These are phyloP conservation scores for Herpetospermum pedunculosum DNA, from an alignment of 306 rosid genomes.

Conservation along the genomic window DNA sequence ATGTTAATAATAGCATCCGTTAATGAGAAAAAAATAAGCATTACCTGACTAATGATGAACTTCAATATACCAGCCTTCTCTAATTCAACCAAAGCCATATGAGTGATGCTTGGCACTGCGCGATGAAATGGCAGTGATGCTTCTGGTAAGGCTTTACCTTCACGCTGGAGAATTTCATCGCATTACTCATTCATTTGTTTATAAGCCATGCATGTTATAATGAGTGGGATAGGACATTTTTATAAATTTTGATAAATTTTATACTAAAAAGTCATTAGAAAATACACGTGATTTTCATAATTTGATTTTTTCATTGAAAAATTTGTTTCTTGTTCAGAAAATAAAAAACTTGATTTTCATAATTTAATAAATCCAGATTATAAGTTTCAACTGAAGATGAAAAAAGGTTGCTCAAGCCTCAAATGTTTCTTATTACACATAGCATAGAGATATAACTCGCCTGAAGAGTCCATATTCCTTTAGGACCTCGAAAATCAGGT, in stretches of 20 bases:
- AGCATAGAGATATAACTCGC: slow-evolving; percentile 18
- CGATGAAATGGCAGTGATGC: slow-evolving; percentile 98
- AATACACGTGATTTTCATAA: background rate
- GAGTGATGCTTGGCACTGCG: slow-evolving; percentile 85
- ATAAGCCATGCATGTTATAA: background rate
- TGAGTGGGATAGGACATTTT: background rate
- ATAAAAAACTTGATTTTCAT: no score
- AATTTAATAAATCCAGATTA: background rate
- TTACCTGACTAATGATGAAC: slow-evolving; percentile 90
- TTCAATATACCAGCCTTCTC: slow-evolving; percentile 80
- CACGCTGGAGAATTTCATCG: slow-evolving; percentile 40
- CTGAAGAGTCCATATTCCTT: slow-evolving; percentile 98
- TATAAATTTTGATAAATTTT: background rate
- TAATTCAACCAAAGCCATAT: slow-evolving; percentile 80
- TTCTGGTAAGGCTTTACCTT: slow-evolving; percentile 95
- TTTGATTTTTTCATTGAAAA: no score
- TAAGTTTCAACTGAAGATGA: background rate
- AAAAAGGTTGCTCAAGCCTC: background rate
- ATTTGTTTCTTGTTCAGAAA: no score
- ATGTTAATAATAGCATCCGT: background rate
- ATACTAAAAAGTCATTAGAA: background rate
- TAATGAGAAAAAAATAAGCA: slow-evolving; percentile 1
- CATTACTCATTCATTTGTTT: background rate
- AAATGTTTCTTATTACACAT: background rate
- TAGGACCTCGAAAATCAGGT: slow-evolving; percentile 98